Base-by-base conservation (phyloP, 164 flowering plant genomes). In the Berberis thunbergii region DNA sequence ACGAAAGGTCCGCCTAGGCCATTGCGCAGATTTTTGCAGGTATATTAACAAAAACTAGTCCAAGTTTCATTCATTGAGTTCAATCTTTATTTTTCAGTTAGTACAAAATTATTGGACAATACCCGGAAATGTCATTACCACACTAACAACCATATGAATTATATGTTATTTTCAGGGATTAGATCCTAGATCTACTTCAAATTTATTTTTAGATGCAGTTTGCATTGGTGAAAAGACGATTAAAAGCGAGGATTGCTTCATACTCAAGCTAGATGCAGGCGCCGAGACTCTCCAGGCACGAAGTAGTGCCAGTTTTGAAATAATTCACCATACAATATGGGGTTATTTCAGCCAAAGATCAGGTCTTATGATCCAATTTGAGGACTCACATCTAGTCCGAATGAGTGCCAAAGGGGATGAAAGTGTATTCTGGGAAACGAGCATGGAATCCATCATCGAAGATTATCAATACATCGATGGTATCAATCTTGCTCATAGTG, bases 271-370 rank as follows among this genome's bases (percentile, higher is more conserved):
- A 0, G 98, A 91, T 3, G 76, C 89, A 0, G 70, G 74, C 56
- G 4, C 78, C 1, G 63, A 59, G 10, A 68, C 72, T 41, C 83
- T 89, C 42, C 70, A 79, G 62, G 69, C 86, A 0, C 85, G 91
- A 49, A 80, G 91, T 72, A 82, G 84, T 7, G 54, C 77, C 58
- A 75, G 78, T 71, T 78, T 86, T 0, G 96, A 91, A 56, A 77
- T 84, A 54, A 67, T 84, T 43, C 86, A 80, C 75, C 98, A 91
- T 73, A 83, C 80, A 0, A 65, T 89, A 4, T 87, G 90, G 92
- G 96, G 98, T 1, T 84, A 84, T 81, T 91, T 91, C 81, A 91
- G 96, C 89, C 96, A 89, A 43, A 55, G 98, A 49, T 81, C 96
- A 0, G 98, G 98, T 0, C 83, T 89, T 0, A 73, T 91, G 3